Conservation (phyloP, 805 yeast genomes). For the Starmerella geochares region DNA sequence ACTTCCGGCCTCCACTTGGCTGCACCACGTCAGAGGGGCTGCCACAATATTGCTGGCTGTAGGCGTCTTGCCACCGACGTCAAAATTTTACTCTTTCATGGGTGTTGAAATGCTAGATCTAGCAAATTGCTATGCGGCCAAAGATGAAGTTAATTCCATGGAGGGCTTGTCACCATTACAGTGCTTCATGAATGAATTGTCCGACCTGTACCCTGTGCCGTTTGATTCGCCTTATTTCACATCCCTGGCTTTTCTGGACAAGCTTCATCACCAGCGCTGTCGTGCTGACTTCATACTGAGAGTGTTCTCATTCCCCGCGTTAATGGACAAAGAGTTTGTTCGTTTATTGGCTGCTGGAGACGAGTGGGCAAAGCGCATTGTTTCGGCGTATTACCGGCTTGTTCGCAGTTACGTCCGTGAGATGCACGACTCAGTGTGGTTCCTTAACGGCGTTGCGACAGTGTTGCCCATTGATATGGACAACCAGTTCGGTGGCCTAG, state of each 20-base stretch:
- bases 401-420: slow-evolving; percentile 73
- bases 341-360: slow-evolving; percentile 76
- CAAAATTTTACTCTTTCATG: slow-evolving; percentile 56
- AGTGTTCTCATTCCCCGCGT: slow-evolving; percentile 86
- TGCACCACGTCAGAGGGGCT: slow-evolving; percentile 93
- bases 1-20: slow-evolving; percentile 90
- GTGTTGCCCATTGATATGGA: slow-evolving; percentile 89
- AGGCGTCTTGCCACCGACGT: slow-evolving; percentile 73
- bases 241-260: slow-evolving; percentile 78
- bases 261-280: slow-evolving; percentile 62
- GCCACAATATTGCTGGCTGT: slow-evolving; percentile 92
- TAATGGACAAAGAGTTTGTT: slow-evolving; percentile 70
- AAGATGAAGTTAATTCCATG: neutral
- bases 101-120: slow-evolving; percentile 85
- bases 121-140: slow-evolving; percentile 43
- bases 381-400: slow-evolving; percentile 77
- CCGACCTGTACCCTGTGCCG: slow-evolving; percentile 78
- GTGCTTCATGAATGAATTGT: slow-evolving; percentile 78
- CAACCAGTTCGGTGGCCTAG: slow-evolving; percentile 56
- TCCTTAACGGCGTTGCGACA: slow-evolving; percentile 78
- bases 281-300: slow-evolving; percentile 78
- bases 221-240: slow-evolving; percentile 74
- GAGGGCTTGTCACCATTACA: slow-evolving; percentile 28
- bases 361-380: slow-evolving; percentile 75
- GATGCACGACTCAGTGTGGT: slow-evolving; percentile 87